Evolutionary conservation across 768 basidiomycete species (phyloP).

Genomic region (Boletus rufocinnamomeus): DNA sequence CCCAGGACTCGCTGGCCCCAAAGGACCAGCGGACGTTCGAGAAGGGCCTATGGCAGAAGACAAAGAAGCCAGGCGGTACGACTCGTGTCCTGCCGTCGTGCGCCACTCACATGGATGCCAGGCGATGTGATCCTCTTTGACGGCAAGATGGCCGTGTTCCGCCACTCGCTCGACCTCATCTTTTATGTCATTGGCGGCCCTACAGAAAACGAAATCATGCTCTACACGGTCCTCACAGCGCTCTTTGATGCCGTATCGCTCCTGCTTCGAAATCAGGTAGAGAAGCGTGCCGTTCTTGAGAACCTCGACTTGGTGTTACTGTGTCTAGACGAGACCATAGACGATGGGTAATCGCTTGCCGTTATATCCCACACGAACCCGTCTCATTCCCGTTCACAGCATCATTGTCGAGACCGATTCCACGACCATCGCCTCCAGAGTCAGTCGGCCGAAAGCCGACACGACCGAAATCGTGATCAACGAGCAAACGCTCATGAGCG

Average conservation of each 20-base stretch:
- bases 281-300: conserved; percentile 93
- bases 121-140: conserved; percentile 95
- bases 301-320: conserved; percentile 91
- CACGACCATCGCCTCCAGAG: conserved; percentile 91
- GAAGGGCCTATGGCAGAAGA: conserved; percentile 94
- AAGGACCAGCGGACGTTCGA: conserved; percentile 97
- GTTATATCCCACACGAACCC: background rate
- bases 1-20: conserved; percentile 42
- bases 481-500: conserved; percentile 93
- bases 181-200: conserved; percentile 90
- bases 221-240: conserved; percentile 79
- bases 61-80: conserved; percentile 89
- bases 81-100: conserved; percentile 4
- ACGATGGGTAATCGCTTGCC: conserved; percentile 79
- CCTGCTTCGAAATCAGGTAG: conserved; percentile 87
- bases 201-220: conserved; percentile 94
- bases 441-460: conserved; percentile 90
- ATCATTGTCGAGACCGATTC: conserved; percentile 97
- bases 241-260: conserved; percentile 85
- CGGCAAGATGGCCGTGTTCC: conserved; percentile 88
- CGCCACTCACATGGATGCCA: conserved; percentile 28
- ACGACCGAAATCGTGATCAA: conserved; percentile 97
- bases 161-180: conserved; percentile 92
- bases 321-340: conserved; percentile 95
- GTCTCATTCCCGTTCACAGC: conserved; percentile 43